Evolutionary conservation across 2,329 filamentous ascomycete species (phyloP).

Genomic region (Talaromyces sp.): DNA sequence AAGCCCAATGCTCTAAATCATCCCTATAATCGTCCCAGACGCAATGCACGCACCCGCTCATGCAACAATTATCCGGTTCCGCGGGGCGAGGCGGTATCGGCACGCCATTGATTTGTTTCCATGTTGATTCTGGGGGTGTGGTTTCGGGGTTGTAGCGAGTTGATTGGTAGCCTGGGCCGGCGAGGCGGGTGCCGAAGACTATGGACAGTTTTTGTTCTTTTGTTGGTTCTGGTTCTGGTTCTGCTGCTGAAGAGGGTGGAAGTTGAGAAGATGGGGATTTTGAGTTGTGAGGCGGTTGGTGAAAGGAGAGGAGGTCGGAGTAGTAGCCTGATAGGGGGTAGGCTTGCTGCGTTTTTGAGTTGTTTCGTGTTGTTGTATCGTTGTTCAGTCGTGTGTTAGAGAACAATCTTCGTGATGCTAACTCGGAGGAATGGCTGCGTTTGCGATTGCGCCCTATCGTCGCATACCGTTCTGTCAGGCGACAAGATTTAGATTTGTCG

Average conservation of each 20-base stretch:
- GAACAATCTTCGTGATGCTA: conserved; percentile 12
- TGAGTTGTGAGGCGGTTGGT: conserved; percentile 22
- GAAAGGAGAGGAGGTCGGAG: conserved; percentile 37
- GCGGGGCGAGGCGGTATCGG: conserved; percentile 76
- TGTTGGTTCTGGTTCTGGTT: not conserved
- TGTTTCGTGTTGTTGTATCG: not conserved
- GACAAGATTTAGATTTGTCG: not conserved
- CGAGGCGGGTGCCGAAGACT: conserved; percentile 77
- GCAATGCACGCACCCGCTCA: conserved; percentile 97
- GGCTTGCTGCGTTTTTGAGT: conserved; percentile 28
- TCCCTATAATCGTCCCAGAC: conserved; percentile 92
- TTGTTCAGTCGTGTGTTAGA: not conserved
- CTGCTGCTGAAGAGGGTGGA: conserved; percentile 21
- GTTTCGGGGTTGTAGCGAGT: conserved; percentile 53
- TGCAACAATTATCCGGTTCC: conserved; percentile 98
- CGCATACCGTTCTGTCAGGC: not conserved
- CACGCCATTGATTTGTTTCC: conserved; percentile 67
- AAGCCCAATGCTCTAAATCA: conserved; percentile 85
- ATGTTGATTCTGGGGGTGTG: conserved; percentile 56
- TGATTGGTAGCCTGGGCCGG: conserved; percentile 67
- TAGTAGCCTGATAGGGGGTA: conserved; percentile 46
- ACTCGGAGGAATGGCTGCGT: conserved; percentile 10
- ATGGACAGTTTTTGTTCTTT: conserved; percentile 56
- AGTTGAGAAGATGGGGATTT: conserved; percentile 21
- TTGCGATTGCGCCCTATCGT: not conserved